Conservation (phyloP, 768 basidiomycete species). For the Podaxis mareebaensis region DNA sequence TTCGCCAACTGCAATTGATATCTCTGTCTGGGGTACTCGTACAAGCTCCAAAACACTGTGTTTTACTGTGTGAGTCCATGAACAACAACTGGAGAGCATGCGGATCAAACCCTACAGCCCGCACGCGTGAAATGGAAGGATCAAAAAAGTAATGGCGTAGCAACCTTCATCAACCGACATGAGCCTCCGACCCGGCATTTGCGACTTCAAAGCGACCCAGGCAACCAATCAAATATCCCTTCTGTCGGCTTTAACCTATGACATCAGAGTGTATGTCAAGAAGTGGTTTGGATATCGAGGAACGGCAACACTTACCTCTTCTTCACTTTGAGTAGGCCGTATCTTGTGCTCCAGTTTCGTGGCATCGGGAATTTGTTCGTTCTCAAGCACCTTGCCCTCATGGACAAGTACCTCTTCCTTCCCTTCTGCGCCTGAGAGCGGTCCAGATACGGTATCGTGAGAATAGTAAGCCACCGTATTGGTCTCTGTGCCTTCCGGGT, state of each 20-base stretch:
- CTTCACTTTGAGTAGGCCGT: conserved; percentile 32
- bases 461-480: conserved; percentile 38
- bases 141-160: neutral
- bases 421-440: conserved; percentile 38
- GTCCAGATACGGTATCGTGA: conserved; percentile 47
- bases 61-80: neutral
- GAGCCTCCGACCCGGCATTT: neutral
- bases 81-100: neutral
- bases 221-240: conserved; percentile 9
- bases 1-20: neutral
- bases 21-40: neutral
- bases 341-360: conserved; percentile 19
- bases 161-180: neutral
- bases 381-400: conserved; percentile 22
- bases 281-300: neutral
- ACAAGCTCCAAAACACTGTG: neutral
- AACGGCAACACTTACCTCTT: conserved; percentile 25
- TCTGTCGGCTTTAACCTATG: conserved; percentile 19
- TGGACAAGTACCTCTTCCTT: conserved; percentile 31
- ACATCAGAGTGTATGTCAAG: neutral
- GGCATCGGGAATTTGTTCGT: conserved; percentile 18
- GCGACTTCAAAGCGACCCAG: neutral
- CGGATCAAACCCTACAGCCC: neutral
- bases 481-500: conserved; percentile 32
- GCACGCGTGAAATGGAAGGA: neutral